Conservation (phyloP, 2,329 filamentous ascomycete genomes). For the Cryphonectria parasitica region DNA sequence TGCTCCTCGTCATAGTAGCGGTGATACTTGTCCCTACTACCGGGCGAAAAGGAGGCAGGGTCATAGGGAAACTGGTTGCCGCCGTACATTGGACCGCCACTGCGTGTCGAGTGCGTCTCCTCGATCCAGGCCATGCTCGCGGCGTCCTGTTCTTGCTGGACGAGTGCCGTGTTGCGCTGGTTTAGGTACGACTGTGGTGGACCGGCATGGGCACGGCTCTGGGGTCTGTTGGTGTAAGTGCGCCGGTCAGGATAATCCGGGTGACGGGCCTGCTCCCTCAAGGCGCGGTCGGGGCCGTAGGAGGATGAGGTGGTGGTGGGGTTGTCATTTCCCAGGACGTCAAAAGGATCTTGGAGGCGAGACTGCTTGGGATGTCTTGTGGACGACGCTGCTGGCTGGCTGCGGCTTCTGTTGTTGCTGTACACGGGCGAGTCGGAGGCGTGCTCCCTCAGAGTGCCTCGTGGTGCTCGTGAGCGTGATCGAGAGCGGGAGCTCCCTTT, state of each 20-base stretch:
- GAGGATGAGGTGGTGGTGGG: neutral
- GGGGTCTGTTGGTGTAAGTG: neutral
- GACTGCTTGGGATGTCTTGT: conserved; percentile 14
- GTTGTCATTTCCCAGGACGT: neutral
- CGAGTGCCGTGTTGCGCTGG: conserved; percentile 8
- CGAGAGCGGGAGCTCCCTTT: conserved; percentile 19
- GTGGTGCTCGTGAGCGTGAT: conserved; percentile 5
- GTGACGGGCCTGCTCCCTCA: conserved; percentile 25
- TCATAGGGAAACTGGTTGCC: too few relatives aligned
- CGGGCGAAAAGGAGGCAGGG: conserved; percentile 14
- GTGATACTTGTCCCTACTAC: neutral
- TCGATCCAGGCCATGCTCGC: conserved; percentile 19
- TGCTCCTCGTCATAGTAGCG: conserved; percentile 25
- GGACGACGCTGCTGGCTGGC: neutral
- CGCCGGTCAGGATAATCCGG: conserved; percentile 21
- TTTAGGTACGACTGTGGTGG: conserved; percentile 23
- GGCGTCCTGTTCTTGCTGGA: conserved; percentile 11
- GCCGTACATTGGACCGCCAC: too few relatives aligned
- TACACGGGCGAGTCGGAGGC: conserved; percentile 22
- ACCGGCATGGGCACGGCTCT: neutral
- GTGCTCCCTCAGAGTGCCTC: conserved; percentile 10
- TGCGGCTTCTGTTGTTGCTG: neutral
- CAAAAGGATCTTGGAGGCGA: conserved; percentile 17
- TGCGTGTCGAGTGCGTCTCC: conserved; percentile 8
- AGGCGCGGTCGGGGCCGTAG: conserved; percentile 24